Conservation (phyloP, 768 basidiomycete genomes). For the Mycena capillaripes region DNA sequence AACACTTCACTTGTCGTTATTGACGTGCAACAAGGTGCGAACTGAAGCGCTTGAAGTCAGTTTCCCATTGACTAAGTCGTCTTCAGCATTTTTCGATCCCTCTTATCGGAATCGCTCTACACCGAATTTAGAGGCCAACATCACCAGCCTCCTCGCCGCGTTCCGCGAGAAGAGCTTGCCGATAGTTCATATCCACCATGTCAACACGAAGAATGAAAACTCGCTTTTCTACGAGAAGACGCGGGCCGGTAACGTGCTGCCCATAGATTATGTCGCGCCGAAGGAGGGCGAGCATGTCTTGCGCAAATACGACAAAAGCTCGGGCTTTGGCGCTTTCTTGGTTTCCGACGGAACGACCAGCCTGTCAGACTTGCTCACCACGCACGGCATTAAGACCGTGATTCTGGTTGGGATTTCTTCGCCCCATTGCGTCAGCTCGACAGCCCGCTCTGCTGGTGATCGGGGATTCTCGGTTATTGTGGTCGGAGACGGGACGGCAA, state of each 20-base stretch:
- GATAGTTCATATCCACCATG: slow-evolving; percentile 34
- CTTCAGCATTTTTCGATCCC: slow-evolving; percentile 19
- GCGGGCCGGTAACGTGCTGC: slow-evolving; percentile 13
- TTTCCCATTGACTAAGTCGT: background rate
- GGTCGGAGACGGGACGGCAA: slow-evolving; percentile 27
- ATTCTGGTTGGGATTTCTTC: slow-evolving; percentile 29
- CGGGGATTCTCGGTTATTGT: slow-evolving; percentile 22
- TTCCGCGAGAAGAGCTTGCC: slow-evolving; percentile 27
- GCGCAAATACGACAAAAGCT: slow-evolving; percentile 34
- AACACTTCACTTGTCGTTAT: slow-evolving; percentile 28
- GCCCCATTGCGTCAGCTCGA: slow-evolving; percentile 32
- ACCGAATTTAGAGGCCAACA: slow-evolving; percentile 30
- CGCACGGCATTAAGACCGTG: slow-evolving; percentile 16
- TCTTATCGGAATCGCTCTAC: slow-evolving; percentile 21
- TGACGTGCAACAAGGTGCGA: slow-evolving; percentile 29
- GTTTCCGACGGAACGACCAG: slow-evolving; percentile 8
- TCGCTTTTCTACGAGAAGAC: slow-evolving; percentile 9
- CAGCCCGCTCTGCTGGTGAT: slow-evolving; percentile 26
- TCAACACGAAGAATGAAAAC: slow-evolving; percentile 1
- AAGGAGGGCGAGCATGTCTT: slow-evolving; percentile 19
- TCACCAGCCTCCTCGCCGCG: slow-evolving; percentile 25
- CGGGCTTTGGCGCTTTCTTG: slow-evolving; percentile 24
- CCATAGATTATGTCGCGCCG: slow-evolving; percentile 27
- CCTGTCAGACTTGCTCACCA: slow-evolving; percentile 19
- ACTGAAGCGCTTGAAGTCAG: background rate